These are phyloP conservation scores for Apiotrichum laibachii DNA, from an alignment of 1,284 basidiomycete species.

Conservation along the genomic window DNA sequence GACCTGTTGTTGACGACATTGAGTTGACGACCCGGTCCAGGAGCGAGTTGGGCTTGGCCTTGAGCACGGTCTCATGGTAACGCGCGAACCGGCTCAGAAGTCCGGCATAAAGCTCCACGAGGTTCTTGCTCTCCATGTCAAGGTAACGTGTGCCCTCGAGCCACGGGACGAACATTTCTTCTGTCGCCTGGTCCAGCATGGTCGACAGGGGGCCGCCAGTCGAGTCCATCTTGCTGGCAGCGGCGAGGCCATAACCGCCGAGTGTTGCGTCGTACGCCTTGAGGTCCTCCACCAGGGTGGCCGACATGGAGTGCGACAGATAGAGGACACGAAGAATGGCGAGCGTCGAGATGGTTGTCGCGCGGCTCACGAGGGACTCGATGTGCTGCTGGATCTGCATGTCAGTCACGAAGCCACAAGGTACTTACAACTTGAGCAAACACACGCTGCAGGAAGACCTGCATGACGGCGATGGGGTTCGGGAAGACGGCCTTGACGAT, in stretches of 20 bases:
- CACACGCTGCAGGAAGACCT: constrained; percentile 94
- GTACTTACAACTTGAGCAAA: constrained; percentile 88
- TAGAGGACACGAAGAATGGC: constrained; percentile 89
- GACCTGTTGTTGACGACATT: constrained; percentile 69
- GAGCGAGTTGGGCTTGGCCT: constrained; percentile 75
- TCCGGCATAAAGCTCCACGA: constrained; percentile 76
- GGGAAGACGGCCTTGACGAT: constrained; percentile 99
- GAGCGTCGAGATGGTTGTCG: constrained; percentile 73
- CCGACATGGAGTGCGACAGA: constrained; percentile 77
- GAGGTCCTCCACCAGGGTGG: constrained; percentile 82
- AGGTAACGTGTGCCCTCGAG: constrained; percentile 88
- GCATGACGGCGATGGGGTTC: constrained; percentile 95
- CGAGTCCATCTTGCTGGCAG: constrained; percentile 20
- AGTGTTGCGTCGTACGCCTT: constrained; percentile 85
- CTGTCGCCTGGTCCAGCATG: constrained; percentile 92
- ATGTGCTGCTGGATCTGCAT: constrained; percentile 88
- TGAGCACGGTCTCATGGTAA: constrained; percentile 78
- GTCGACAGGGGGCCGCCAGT: constrained; percentile 57
- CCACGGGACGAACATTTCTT: constrained; percentile 94
- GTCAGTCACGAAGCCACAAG: neutral
- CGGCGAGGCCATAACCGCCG: constrained; percentile 24
- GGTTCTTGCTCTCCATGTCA: constrained; percentile 83
- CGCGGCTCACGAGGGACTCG: constrained; percentile 75
- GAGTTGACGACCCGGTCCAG: constrained; percentile 93
- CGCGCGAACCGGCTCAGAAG: constrained; percentile 75